Evolutionary conservation across 495 filamentous ascomycete species (phyloP).

Genomic region (Talaromyces nanjingensis): DNA sequence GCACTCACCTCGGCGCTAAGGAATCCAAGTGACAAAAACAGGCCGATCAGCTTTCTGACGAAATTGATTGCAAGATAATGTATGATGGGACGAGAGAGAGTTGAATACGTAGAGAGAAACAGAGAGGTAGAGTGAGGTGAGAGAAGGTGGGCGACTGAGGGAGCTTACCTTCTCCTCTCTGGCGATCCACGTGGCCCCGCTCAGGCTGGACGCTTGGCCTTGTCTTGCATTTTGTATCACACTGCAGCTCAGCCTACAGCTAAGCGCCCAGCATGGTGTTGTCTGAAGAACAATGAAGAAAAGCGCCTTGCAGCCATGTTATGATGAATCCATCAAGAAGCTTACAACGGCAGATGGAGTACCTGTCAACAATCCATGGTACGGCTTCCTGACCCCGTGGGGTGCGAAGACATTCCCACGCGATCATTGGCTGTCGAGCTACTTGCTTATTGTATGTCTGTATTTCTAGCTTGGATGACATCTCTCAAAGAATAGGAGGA

Average conservation of each 20-base stretch:
- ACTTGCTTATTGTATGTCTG: neutral
- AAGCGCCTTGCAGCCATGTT: neutral
- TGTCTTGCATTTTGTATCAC: neutral
- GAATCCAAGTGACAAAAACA: neutral
- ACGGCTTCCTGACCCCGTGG: neutral
- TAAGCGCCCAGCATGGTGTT: neutral
- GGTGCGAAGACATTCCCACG: neutral
- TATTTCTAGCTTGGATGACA: neutral
- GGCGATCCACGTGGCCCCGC: conserved; percentile 39
- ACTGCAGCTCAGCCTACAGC: neutral
- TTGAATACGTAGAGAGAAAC: conserved; percentile 3
- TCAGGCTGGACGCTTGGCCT: neutral
- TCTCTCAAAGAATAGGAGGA: neutral
- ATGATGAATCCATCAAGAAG: neutral
- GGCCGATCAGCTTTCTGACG: neutral
- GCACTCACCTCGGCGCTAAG: conserved; percentile 8
- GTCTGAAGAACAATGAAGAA: neutral
- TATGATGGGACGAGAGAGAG: neutral
- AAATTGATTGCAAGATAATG: neutral
- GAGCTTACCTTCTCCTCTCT: neutral
- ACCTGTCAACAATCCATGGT: neutral
- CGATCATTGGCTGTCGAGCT: neutral
- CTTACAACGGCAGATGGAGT: neutral
- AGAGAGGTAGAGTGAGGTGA: conserved; percentile 7
- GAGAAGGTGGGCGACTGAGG: conserved; percentile 2